These are phyloP conservation scores for Hanseniaspora nectarophila DNA, from an alignment of 805 yeast genomes.

Conservation along the genomic window DNA sequence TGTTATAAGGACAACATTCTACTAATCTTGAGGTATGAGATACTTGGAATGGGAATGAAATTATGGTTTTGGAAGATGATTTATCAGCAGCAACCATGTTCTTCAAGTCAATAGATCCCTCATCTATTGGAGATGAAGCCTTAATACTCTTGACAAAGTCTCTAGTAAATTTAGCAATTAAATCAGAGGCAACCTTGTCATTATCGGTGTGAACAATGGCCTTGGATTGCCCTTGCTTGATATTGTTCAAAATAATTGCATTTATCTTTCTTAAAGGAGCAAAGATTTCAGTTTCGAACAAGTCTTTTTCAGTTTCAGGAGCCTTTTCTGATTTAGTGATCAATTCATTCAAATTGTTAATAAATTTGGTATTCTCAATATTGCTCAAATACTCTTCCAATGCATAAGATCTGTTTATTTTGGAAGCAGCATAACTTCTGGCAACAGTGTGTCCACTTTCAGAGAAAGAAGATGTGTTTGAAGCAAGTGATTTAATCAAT, in stretches of 20 bases:
- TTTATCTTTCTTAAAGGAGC: constrained; percentile 38
- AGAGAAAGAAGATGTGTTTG: constrained; percentile 67
- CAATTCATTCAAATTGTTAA: constrained; percentile 41
- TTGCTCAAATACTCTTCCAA: constrained; percentile 59
- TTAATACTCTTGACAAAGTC: background rate
- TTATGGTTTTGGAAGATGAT: constrained; percentile 32
- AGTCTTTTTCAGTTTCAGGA: constrained; percentile 39
- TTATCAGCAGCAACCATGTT: constrained; percentile 16
- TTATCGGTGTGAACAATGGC: constrained; percentile 51
- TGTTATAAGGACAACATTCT: constrained; percentile 53
- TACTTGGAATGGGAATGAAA: constrained; percentile 78
- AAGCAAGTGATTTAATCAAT: constrained; percentile 58
- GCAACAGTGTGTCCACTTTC: constrained; percentile 85
- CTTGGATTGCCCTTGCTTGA: constrained; percentile 18
- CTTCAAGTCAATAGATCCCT: constrained; percentile 15
- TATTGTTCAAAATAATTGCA: constrained; percentile 29
- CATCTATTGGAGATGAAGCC: background rate
- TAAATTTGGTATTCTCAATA: constrained; percentile 61
- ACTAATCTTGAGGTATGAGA: constrained; percentile 63
- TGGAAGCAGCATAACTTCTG: constrained; percentile 50
- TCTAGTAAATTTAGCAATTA: constrained; percentile 2
- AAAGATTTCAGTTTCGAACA: constrained; percentile 41
- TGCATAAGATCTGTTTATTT: constrained; percentile 46
- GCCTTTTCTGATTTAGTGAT: constrained; percentile 36
- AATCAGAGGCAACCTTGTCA: constrained; percentile 23